Base-by-base conservation (phyloP, 345 rosid species). In the Melaleuca quinquenervia region DNA sequence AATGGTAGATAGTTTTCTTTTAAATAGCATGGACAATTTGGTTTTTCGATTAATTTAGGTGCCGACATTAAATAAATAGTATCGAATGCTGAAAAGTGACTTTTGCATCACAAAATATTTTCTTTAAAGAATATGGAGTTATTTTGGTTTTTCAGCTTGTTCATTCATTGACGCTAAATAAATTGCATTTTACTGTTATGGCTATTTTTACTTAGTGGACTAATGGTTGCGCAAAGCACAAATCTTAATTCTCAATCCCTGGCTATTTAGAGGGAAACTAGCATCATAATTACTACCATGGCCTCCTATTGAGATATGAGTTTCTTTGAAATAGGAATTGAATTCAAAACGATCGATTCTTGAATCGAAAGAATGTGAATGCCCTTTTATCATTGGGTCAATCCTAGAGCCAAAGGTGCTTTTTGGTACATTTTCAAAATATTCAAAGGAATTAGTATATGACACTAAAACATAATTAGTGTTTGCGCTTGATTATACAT, bases 181-280 rank as follows among this genome's bases (percentile, higher is more conserved):
- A 32, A 32, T 70, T 70, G 24, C 48, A 70, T 62, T 62, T 62
- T 29, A 15, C 15, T 15, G 75, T 15, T 62, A 29, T 41, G 41
- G n/a, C n/a, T 18, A 27, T 20, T 62, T n/a, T 27, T 7, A 27
- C 74, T 14, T 14, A 14, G 7, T 7, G 2, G 21, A 27, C 11
- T 2, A 62, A 9, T 62, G 22, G 10, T 29, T 7, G 44, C 0
- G 44, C 21, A 3, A 29, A 3, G 8, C 75, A 29, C 1, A 11
- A 62, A 14, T 62, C 75, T 29, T 18, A 62, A 3, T 3, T 7
- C 15, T 62, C 29, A 58, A 58, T n/a, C 6, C 53, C 4, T 1
- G 26, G 26, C 58, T 21, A 53, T 8, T 53, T 21, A 21, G 5
- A 20, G 7, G 24, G 56, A 53, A 53, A 53, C 24, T 53, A 53